phyloP scores from a whole-genome alignment of 2,329 filamentous ascomycete genomes.

The Didymella pomorum region DNA sequence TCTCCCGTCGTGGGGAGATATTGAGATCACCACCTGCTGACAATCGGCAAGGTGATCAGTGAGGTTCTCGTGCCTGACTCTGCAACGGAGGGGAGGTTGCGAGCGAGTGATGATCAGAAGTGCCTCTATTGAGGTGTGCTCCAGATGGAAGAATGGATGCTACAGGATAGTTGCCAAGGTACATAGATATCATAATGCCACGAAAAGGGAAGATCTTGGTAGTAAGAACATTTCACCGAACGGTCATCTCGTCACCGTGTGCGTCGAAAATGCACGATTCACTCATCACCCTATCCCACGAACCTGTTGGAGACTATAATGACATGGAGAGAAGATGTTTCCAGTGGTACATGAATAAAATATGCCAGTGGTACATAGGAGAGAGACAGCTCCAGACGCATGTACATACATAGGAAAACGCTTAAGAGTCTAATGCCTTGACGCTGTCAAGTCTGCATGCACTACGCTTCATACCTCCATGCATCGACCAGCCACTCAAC shows the following conservation, averaged over 20 bases:
- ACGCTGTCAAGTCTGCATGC: conserved; percentile 6
- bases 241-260: conserved; percentile 4
- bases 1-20: conserved; percentile 5
- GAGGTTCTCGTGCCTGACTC: conserved; percentile 6
- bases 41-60: conserved; percentile 5
- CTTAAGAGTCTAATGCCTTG: conserved; percentile 6
- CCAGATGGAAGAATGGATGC: conserved; percentile 5
- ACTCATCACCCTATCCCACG: conserved; percentile 5
- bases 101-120: conserved; percentile 7
- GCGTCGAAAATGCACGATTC: conserved; percentile 4
- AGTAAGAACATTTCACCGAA: conserved; percentile 7
- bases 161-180: conserved; percentile 6
- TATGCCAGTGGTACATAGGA: conserved; percentile 7
- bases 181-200: conserved; percentile 6
- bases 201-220: conserved; percentile 5
- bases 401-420: conserved; percentile 8
- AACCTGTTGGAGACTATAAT: conserved; percentile 8
- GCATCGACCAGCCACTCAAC: conserved; percentile 4
- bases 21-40: conserved; percentile 5
- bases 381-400: conserved; percentile 5
- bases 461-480: conserved; percentile 7
- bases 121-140: conserved; percentile 6
- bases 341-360: conserved; percentile 5
- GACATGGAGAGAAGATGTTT: conserved; percentile 4
- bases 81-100: conserved; percentile 4